Conservation (phyloP, 805 yeast species). For the Kuraishia cidri region DNA sequence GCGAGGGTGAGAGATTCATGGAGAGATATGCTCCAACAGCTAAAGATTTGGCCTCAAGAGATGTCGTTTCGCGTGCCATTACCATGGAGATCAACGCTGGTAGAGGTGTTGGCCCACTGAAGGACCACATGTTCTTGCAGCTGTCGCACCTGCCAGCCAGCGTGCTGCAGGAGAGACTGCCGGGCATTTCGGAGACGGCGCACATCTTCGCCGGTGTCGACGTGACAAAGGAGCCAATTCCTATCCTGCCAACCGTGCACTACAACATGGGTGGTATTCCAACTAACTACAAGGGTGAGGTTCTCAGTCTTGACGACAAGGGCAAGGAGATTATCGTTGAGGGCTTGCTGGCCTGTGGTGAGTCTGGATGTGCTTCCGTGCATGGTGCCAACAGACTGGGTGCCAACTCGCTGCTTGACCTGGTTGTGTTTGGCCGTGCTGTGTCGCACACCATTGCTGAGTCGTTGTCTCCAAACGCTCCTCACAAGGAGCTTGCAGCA, state of each 20-base stretch:
- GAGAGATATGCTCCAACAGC: conserved; percentile 99
- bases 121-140: conserved; percentile 94
- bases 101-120: conserved; percentile 96
- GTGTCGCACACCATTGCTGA: conserved; percentile 89
- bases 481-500: conserved; percentile 73
- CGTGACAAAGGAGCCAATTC: conserved; percentile 98
- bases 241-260: conserved; percentile 96
- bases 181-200: conserved; percentile 99
- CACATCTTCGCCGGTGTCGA: conserved; percentile 98
- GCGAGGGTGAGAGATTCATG: conserved; percentile 99
- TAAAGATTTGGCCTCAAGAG: conserved; percentile 97
- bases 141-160: conserved; percentile 88
- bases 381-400: conserved; percentile 99
- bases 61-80: conserved; percentile 96
- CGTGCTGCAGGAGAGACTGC: conserved; percentile 90
- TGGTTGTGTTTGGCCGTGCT: conserved; percentile 98
- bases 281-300: conserved; percentile 96
- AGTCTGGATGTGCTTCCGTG: conserved; percentile 97
- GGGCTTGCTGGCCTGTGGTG: conserved; percentile 97
- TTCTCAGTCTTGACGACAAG: conserved; percentile 65
- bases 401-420: conserved; percentile 93
- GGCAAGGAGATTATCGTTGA: conserved; percentile 91
- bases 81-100: conserved; percentile 98
- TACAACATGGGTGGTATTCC: conserved; percentile 99
- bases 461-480: conserved; percentile 78